Percentiles rank a stretch among this genome's conserved stretches.
Conservation (phyloP, 2,329 filamentous ascomycete species). For the Calonectria ilicicola region DNA sequence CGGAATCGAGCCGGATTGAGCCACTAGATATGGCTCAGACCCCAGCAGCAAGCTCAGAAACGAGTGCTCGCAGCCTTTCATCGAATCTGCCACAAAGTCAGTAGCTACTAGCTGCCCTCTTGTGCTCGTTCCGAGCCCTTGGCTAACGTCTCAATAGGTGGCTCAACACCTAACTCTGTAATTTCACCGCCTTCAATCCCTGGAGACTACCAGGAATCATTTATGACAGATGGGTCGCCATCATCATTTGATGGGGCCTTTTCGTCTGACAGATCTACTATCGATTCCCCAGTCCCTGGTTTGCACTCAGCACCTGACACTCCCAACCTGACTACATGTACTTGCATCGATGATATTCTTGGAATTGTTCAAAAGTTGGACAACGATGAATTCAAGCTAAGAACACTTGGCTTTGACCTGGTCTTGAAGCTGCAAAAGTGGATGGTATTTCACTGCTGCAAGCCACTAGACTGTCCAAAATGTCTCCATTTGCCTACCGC, state of each 20-base stretch:
- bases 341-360: constrained; percentile 38
- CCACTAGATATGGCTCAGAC: background rate
- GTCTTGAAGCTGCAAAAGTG: constrained; percentile 46
- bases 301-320: background rate
- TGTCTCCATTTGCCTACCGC: constrained; percentile 24
- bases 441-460: constrained; percentile 44
- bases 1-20: background rate
- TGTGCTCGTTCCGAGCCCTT: background rate
- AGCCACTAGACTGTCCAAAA: constrained; percentile 38
- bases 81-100: background rate
- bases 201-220: background rate
- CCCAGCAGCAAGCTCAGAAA: background rate
- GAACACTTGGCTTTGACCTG: constrained; percentile 41
- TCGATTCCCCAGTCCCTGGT: background rate
- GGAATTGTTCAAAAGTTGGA: constrained; percentile 44
- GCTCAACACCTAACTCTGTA: background rate
- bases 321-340: constrained; percentile 17
- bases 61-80: background rate
- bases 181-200: background rate
- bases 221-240: background rate
- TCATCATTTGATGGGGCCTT: background rate
- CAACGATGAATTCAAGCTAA: constrained; percentile 45
- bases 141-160: background rate
- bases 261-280: background rate
- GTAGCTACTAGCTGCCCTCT: background rate